These are phyloP conservation scores for Pelomyxa schiedti DNA, from an alignment of 78 protist species.

Conservation along the genomic window DNA sequence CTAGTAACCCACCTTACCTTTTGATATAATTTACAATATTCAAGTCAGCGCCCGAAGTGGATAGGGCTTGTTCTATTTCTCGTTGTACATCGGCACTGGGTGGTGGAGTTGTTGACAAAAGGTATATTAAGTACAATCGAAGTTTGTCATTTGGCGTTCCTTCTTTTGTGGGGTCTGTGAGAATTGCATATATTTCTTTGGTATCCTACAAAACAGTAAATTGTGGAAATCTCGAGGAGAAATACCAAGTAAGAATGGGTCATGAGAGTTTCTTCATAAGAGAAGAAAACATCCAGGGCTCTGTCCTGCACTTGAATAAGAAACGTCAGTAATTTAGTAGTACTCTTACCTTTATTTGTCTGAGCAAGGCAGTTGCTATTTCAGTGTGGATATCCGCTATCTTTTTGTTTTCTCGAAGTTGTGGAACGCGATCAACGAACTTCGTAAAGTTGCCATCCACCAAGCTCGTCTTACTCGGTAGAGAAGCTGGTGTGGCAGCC, in stretches of 20 bases:
- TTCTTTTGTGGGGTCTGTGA: slow-evolving; percentile 31
- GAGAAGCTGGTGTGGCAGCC: slow-evolving; percentile 4
- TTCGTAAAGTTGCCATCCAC: background rate
- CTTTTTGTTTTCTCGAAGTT: slow-evolving; percentile 53
- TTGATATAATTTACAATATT: no score
- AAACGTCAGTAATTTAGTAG: slow-evolving; percentile 61
- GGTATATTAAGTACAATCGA: slow-evolving; percentile 55
- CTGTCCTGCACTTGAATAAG: slow-evolving; percentile 43
- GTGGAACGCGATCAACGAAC: slow-evolving; percentile 8
- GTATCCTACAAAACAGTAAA: background rate
- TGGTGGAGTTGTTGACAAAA: slow-evolving; percentile 7
- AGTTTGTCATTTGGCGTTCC: slow-evolving; percentile 62
- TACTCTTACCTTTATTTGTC: slow-evolving; percentile 37
- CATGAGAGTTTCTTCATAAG: slow-evolving; percentile 43
- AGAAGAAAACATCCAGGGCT: slow-evolving; percentile 51
- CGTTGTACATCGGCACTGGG: slow-evolving; percentile 13
- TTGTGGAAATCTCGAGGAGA: background rate
- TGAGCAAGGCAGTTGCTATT: slow-evolving; percentile 57
- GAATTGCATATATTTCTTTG: slow-evolving; percentile 24
- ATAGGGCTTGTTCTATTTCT: slow-evolving; percentile 13
- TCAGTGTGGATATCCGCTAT: slow-evolving; percentile 54
- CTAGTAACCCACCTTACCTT: no score
- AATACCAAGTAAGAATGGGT: slow-evolving; percentile 15
- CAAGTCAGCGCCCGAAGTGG: slow-evolving; percentile 23
- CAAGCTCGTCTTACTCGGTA: background rate